phyloP scores from a whole-genome alignment of 106 monocot species.

The Amphibolis antarctica region DNA sequence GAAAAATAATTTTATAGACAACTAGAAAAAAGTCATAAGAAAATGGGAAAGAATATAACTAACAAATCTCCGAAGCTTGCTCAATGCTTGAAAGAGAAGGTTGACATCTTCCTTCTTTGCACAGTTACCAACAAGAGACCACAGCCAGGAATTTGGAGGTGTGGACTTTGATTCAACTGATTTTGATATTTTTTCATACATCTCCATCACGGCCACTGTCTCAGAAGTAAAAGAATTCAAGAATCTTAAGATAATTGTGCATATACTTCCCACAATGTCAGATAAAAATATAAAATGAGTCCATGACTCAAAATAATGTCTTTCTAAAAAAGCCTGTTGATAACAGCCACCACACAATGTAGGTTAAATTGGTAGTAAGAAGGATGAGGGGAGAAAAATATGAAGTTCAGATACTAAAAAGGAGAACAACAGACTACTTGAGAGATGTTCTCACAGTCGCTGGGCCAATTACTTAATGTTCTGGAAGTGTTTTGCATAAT shows the following conservation, averaged over 20 bases:
- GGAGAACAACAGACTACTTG: too few relatives aligned
- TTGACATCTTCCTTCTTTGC: slow-evolving; percentile 57
- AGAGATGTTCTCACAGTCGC: too few relatives aligned
- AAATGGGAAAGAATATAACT: slow-evolving; percentile 17
- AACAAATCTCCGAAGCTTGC: slow-evolving; percentile 80
- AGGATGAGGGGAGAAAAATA: too few relatives aligned
- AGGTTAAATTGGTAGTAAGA: too few relatives aligned
- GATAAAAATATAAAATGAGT: too few relatives aligned
- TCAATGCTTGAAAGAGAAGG: slow-evolving; percentile 72
- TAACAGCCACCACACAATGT: too few relatives aligned
- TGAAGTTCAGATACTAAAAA: too few relatives aligned
- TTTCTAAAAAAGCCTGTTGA: too few relatives aligned
- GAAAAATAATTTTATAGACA: background rate
- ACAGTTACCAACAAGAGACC: slow-evolving; percentile 68
- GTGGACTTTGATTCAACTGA: slow-evolving; percentile 67
- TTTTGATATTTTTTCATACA: slow-evolving; percentile 54
- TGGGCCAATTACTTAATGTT: too few relatives aligned
- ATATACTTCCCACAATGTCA: background rate
- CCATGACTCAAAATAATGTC: too few relatives aligned
- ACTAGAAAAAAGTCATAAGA: background rate
- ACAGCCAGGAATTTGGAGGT: slow-evolving; percentile 91
- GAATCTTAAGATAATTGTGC: background rate
- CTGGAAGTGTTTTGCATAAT: too few relatives aligned
- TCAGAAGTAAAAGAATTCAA: background rate
- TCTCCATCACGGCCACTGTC: slow-evolving; percentile 45